Evolutionary conservation across 192 early-diverging fungal genomes (phyloP).

Genomic region (Gonapodya sp.): DNA sequence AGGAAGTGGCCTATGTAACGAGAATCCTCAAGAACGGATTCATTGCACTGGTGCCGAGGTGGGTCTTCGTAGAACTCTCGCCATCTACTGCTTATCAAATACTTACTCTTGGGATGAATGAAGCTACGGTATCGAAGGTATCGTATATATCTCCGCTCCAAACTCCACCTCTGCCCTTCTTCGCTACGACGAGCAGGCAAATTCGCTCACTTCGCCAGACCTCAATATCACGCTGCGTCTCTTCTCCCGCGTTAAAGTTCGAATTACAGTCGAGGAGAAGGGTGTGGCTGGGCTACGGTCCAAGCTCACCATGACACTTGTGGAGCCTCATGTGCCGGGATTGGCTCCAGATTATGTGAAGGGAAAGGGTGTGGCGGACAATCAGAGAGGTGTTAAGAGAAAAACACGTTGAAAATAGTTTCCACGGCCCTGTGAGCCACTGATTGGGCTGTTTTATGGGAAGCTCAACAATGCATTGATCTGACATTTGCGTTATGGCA

Average conservation of each 20-base stretch:
- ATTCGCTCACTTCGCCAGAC: slow-evolving; percentile 21
- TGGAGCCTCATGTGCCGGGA: slow-evolving; percentile 32
- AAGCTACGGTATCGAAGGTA: slow-evolving; percentile 82
- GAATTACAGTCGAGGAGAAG: slow-evolving; percentile 48
- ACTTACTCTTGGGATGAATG: slow-evolving; percentile 12
- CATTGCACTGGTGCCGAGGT: slow-evolving; percentile 77
- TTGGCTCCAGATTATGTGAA: slow-evolving; percentile 12
- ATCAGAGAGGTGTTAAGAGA: slow-evolving; percentile 6
- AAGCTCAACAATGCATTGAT: too few species aligned
- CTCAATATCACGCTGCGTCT: slow-evolving; percentile 46
- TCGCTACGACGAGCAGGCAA: slow-evolving; percentile 22
- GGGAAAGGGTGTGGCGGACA: not conserved
- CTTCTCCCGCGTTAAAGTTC: slow-evolving; percentile 73
- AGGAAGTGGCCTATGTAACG: slow-evolving; percentile 82
- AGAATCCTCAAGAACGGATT: slow-evolving; percentile 93
- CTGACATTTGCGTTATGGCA: too few species aligned
- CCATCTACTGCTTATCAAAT: too few species aligned
- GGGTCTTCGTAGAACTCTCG: slow-evolving; percentile 13
- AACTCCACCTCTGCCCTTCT: slow-evolving; percentile 17
- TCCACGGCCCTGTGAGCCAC: too few species aligned
- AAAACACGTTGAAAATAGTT: slow-evolving; percentile 2
- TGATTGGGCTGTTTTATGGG: too few species aligned
- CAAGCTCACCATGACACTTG: slow-evolving; percentile 32
- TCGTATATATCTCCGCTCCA: slow-evolving; percentile 56
- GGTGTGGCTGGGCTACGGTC: slow-evolving; percentile 29